These are phyloP conservation scores for Toxoplasma gondii DNA, from an alignment of 169 alveolate genomes.

Conservation along the genomic window DNA sequence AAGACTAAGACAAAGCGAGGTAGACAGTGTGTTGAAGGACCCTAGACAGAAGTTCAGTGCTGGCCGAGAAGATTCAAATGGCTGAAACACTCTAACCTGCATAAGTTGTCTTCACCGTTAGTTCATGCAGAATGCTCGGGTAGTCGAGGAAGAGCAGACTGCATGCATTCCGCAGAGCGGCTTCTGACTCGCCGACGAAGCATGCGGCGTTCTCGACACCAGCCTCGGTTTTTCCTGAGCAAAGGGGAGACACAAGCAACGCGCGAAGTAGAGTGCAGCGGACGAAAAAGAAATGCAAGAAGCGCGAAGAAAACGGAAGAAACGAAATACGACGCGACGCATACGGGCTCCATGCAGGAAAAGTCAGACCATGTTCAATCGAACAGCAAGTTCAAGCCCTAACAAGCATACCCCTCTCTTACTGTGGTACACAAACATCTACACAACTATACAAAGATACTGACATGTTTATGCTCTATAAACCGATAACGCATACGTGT, in stretches of 20 bases:
- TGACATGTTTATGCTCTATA: no score
- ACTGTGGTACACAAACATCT: no score
- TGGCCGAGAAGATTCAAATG: neutral
- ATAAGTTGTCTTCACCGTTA: slow-evolving; percentile 82
- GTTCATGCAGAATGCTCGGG: slow-evolving; percentile 77
- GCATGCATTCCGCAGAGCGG: slow-evolving; percentile 81
- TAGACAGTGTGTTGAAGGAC: neutral
- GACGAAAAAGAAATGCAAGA: neutral
- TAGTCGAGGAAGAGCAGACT: slow-evolving; percentile 82
- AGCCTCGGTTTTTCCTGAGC: slow-evolving; percentile 80
- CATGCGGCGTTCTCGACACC: slow-evolving; percentile 91
- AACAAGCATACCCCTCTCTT: neutral
- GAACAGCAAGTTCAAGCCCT: no score
- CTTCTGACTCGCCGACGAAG: slow-evolving; percentile 76
- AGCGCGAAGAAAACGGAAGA: neutral
- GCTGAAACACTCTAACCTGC: slow-evolving; percentile 66
- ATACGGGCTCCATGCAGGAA: neutral
- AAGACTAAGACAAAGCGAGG: neutral
- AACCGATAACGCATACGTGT: neutral
- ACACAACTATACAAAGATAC: neutral
- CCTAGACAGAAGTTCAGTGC: neutral
- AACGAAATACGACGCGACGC: neutral
- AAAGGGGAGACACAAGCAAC: neutral
- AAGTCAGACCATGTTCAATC: no score
- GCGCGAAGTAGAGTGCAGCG: neutral